Evolutionary conservation across 345 rosid genomes (phyloP).

Genomic region (Boechera divaricarpa): DNA sequence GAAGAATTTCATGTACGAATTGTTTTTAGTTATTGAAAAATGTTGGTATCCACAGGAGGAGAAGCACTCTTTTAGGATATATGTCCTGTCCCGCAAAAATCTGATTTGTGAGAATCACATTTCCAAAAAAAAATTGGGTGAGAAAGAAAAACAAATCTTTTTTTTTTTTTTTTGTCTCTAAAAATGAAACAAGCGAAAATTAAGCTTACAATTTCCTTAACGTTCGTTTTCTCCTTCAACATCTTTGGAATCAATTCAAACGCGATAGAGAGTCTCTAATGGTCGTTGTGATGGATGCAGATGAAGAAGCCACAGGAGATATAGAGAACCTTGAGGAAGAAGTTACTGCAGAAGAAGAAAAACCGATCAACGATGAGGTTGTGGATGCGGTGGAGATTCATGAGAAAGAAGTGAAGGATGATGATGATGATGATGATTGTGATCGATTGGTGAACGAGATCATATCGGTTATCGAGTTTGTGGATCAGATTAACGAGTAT

Average conservation of each 20-base stretch:
- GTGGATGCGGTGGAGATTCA: conserved; percentile 16
- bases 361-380: conserved; percentile 29
- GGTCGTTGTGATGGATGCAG: conserved; percentile 33
- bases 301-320: conserved; percentile 30
- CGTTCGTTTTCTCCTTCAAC: conserved; percentile 26
- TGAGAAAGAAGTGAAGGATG: conserved; percentile 39
- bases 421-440: conserved; percentile 17
- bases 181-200: conserved; percentile 39
- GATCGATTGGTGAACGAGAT: conserved; percentile 51
- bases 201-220: conserved; percentile 31
- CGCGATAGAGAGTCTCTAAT: conserved; percentile 33
- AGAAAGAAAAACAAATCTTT: not conserved
- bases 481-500: conserved; percentile 56
- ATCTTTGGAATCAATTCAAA: conserved; percentile 34
- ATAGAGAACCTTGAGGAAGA: conserved; percentile 22
- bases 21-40: too few species aligned
- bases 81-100: conserved; percentile 2
- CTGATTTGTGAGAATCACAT: not conserved
- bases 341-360: conserved; percentile 15
- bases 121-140: conserved; percentile 9
- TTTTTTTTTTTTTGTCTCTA: not conserved
- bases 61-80: conserved; percentile 9
- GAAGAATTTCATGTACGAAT: too few species aligned
- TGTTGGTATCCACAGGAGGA: not conserved
- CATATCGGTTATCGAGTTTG: conserved; percentile 48